These are phyloP conservation scores for Corylus avellana DNA, from an alignment of 306 rosid species.

Conservation along the genomic window DNA sequence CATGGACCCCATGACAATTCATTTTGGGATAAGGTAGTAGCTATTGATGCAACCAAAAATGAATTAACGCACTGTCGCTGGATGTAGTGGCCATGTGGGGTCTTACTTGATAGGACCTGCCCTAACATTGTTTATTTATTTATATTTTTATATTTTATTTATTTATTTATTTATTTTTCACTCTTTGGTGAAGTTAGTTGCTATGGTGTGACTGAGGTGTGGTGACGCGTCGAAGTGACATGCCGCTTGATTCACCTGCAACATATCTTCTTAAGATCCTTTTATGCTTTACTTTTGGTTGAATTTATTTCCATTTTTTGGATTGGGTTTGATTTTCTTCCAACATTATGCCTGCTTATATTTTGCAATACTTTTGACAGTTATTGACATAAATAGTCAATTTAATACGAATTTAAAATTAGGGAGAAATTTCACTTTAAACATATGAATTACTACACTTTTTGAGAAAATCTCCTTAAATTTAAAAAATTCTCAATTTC, in stretches of 20 bases:
- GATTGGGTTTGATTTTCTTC: neutral
- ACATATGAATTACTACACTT: too few relatives aligned
- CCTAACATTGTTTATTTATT: neutral
- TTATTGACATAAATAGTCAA: too few relatives aligned
- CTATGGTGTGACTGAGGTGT: neutral
- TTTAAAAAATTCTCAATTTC: too few relatives aligned
- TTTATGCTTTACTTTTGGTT: neutral
- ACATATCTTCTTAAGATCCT: neutral
- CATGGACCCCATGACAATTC: neutral
- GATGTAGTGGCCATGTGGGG: neutral
- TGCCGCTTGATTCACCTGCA: neutral
- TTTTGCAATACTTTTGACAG: too few relatives aligned
- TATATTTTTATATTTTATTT: too few relatives aligned
- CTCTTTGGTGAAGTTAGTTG: neutral
- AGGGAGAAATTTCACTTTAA: too few relatives aligned
- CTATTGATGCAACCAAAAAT: neutral
- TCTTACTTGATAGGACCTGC: neutral
- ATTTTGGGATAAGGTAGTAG: neutral
- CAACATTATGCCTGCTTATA: neutral
- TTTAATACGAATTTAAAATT: too few relatives aligned
- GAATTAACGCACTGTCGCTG: neutral
- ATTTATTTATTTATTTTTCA: too few relatives aligned
- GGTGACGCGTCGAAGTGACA: neutral
- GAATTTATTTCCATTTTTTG: neutral
- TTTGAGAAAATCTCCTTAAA: too few relatives aligned